phyloP scores from a whole-genome alignment of 2,329 filamentous ascomycete genomes.

The Bisporella sp. region DNA sequence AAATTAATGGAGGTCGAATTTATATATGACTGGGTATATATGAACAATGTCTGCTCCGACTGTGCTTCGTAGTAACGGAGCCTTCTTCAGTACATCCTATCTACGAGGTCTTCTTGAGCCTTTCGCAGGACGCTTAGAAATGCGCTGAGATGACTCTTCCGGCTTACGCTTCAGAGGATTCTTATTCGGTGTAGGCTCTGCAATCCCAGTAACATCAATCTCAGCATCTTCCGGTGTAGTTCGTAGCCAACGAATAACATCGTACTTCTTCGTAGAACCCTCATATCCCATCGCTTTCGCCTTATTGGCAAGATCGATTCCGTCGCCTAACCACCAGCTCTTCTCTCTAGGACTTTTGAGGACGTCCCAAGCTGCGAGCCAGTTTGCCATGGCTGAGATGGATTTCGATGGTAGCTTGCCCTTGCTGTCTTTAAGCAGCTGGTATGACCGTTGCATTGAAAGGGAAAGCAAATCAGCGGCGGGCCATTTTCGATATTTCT shows the following conservation, averaged over 20 bases:
- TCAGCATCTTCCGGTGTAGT: slow-evolving; percentile 7
- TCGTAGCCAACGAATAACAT: slow-evolving; percentile 10
- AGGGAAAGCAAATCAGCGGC: slow-evolving; percentile 3
- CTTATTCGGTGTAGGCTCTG: slow-evolving; percentile 10
- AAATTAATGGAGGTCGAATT: too few relatives aligned
- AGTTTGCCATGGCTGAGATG: slow-evolving; percentile 3
- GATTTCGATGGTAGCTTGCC: slow-evolving; percentile 9
- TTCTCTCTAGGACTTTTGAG: slow-evolving; percentile 12
- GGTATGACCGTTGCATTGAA: slow-evolving; percentile 11
- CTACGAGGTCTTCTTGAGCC: slow-evolving; percentile 6
- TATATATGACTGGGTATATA: background rate
- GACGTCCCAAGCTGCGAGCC: slow-evolving; percentile 12
- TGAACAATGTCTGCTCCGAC: background rate
- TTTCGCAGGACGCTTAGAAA: slow-evolving; percentile 10
- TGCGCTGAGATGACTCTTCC: background rate
- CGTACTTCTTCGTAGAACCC: slow-evolving; percentile 9
- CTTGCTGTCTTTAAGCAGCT: slow-evolving; percentile 10
- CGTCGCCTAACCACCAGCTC: slow-evolving; percentile 13
- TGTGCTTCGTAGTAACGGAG: background rate
- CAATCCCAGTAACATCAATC: slow-evolving; percentile 5
- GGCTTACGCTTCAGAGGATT: slow-evolving; percentile 2
- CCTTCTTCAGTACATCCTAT: background rate
- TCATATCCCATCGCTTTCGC: slow-evolving; percentile 13
- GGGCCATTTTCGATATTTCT: slow-evolving; percentile 2
- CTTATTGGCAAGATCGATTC: slow-evolving; percentile 12